Evolutionary conservation across 495 filamentous ascomycete genomes (phyloP), one percentile per base, ranked within the genome.

Genomic region (Hypomontagnella monticulosa): DNA sequence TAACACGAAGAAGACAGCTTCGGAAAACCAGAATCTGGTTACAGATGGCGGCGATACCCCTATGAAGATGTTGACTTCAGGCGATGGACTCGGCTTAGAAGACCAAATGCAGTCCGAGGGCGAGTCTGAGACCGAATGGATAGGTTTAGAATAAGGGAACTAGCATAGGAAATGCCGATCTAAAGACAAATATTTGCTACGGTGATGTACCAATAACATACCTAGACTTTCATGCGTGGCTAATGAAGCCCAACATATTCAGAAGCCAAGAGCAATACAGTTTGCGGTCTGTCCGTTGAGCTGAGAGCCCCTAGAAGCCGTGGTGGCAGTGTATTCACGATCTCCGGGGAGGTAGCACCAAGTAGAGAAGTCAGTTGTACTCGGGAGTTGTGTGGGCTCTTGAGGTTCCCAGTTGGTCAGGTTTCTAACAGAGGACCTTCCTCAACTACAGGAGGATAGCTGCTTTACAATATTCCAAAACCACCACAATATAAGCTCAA

Each of bases 41-140:
- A 27, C 53, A 52, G n/a, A 71, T 63, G 59, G 61, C 34, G 64
- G 63, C 30, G 59, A 55, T 48, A 9, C 41, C 15, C 14, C 48
- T 10, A 47, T 61, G 41, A 71, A 41, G 67, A 70, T 76, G 64
- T 51, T 76, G 6, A 55, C 66, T 11, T 55, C 68, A 4, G 55
- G 59, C n/a, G 62, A 73, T 71, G 40, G 40, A 8, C 34, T 57
- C 33, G 70, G 58, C 15, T 41, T 76, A 44, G 66, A 70, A 36
- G 76, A 75, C 36, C 61, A 74, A 14, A 71, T 77, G 75, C 59
- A 72, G 34, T 65, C 56, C 23, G 58, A 60, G 34, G 71, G 60
- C 14, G 70, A 77, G 54, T 74, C 71, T 19, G 83, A 84, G 33
- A 79, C 72, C 14, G 83, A 83, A 56, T 86, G 83, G 83, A 77